A percentile compares a stretch with the other conserved stretches of the same genome.
Conservation (phyloP, 2,329 filamentous ascomycete genomes). For the Aspergillus niger region DNA sequence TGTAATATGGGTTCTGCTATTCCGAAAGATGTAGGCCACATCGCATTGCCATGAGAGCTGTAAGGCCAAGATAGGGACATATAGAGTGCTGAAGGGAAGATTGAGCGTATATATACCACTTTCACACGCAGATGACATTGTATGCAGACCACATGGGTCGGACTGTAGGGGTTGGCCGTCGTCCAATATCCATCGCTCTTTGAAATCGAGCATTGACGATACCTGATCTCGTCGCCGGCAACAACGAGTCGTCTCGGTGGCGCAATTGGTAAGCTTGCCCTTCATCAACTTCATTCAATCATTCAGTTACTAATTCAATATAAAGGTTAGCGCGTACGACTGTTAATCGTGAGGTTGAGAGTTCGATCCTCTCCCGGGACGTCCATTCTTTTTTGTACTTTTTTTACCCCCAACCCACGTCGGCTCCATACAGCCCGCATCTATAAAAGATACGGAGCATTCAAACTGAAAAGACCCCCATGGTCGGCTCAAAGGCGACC, state of each 20-base stretch:
- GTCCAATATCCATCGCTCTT: neutral
- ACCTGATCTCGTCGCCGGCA: neutral
- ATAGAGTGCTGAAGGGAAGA: too few species aligned
- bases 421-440: too few species aligned
- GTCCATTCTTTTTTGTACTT: neutral
- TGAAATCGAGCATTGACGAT: neutral
- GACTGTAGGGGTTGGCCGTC: neutral
- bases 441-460: too few species aligned
- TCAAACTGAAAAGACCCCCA: too few species aligned
- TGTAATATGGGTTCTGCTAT: too few species aligned
- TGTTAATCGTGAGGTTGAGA: conserved; percentile 1
- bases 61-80: too few species aligned
- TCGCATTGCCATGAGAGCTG: too few species aligned
- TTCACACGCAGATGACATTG: too few species aligned
- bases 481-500: too few species aligned
- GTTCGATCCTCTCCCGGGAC: conserved; percentile 1
- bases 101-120: too few species aligned
- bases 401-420: too few species aligned
- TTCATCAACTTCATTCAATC: neutral
- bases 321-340: conserved; percentile 2
- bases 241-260: neutral
- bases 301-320: conserved; percentile 1
- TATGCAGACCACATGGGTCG: neutral
- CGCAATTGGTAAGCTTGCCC: neutral
- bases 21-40: too few species aligned